Conservation (phyloP, 2,329 filamentous ascomycete genomes). For the Emmonsia crescens region DNA sequence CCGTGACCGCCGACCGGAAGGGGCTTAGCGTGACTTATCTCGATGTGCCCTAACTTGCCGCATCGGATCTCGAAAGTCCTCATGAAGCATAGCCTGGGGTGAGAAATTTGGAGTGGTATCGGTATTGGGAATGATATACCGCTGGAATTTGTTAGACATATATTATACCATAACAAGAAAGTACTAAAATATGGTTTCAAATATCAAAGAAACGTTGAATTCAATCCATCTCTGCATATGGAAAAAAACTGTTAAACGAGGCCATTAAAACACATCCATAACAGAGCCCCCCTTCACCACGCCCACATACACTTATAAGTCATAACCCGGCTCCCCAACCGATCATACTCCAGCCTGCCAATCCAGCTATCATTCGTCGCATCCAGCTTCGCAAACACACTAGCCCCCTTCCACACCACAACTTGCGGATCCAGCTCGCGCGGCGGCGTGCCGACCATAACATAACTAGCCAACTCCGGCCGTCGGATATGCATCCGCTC, state of each 20-base stretch:
- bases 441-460: slow-evolving; percentile 59
- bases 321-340: slow-evolving; percentile 67
- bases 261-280: slow-evolving; percentile 7
- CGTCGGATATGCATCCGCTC: slow-evolving; percentile 60
- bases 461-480: slow-evolving; percentile 53
- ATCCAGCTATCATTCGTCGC: slow-evolving; percentile 93
- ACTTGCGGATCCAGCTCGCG: slow-evolving; percentile 94
- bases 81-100: too few relatives aligned
- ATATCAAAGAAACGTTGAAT: background rate
- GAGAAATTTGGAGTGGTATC: too few relatives aligned
- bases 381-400: slow-evolving; percentile 83
- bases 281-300: slow-evolving; percentile 30
- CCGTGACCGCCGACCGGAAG: slow-evolving; percentile 17
- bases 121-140: background rate
- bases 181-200: background rate
- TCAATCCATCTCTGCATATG: slow-evolving; percentile 6
- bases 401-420: slow-evolving; percentile 96
- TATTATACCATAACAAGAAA: background rate
- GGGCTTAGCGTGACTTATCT: background rate
- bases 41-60: too few relatives aligned
- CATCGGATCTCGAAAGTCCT: too few relatives aligned
- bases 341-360: slow-evolving; percentile 74
- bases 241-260: slow-evolving; percentile 2
- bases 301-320: slow-evolving; percentile 68
- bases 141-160: background rate